Evolutionary conservation across 2,329 filamentous ascomycete genomes (phyloP), one percentile per base, ranked within the genome.

Genomic region (Talaromyces funiculosus): DNA sequence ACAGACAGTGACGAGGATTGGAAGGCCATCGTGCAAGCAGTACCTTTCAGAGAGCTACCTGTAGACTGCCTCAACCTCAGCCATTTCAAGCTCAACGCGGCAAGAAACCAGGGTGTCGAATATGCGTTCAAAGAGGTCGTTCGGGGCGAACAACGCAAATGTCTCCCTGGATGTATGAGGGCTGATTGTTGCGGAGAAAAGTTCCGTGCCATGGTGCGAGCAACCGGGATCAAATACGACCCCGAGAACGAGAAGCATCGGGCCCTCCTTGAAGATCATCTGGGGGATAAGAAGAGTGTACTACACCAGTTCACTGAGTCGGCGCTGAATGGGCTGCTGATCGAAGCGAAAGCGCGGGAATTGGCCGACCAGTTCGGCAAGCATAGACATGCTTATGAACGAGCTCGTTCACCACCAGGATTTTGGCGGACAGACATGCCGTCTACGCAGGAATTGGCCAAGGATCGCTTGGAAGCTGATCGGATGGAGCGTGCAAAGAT

Each of bases 351-450:
- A 69, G 87, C 86, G 0, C 84, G 85, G 69, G 80, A 87, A 53
- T 78, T 95, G 64, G 89, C 92, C 1, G 87, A 92, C 68, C 82
- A 84, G 63, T 86, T 85, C 71, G 92, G 92, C 5, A 90, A 82
- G 70, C 92, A 97, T 74, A 83, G 89, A 60, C 84, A 93, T 66
- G 82, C 86, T 29, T 92, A 88, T 73, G 84, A 87, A 62, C 83
- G 91, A 55, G 82, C 84, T 64, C 80, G 78, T 47, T 90, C 89
- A 9, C 92, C 94, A 12, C 90, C 91, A 1, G 92, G 92, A 0
- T 97, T 90, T 71, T 99, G 94, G 94, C 82, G 90, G 58, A 83
- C 88, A 1, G 93, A 96, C 66, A 96, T 99, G 71, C 92, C 93
- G 1, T 86, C 79, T 26, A 97, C 94, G 1, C 94, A 97, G 72